Conservation (phyloP, 805 yeast genomes). For the Monosporozyma aquatica region DNA sequence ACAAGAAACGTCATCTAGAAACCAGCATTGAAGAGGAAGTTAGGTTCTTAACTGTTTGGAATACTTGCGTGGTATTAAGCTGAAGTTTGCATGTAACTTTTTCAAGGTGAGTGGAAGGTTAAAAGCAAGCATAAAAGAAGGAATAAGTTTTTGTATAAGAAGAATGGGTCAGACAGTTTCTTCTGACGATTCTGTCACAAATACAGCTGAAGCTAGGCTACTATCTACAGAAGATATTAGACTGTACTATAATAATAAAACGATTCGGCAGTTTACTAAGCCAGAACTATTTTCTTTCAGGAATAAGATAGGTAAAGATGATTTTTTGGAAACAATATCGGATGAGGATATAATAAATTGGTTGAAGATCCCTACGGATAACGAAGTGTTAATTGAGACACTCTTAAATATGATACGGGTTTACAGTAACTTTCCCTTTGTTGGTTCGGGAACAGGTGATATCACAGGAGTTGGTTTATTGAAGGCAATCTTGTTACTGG, state of each 20-base stretch:
- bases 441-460: conserved; percentile 29
- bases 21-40: too few relatives aligned
- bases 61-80: too few relatives aligned
- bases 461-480: conserved; percentile 35
- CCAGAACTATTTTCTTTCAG: conserved; percentile 21
- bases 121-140: too few relatives aligned
- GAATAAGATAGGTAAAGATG: conserved; percentile 15
- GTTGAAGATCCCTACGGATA: conserved; percentile 32
- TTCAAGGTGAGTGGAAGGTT: too few relatives aligned
- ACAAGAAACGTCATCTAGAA: too few relatives aligned
- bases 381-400: conserved; percentile 26
- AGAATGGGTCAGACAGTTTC: conserved; percentile 23
- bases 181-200: too few relatives aligned
- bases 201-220: too few relatives aligned
- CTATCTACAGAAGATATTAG: background rate
- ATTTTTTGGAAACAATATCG: conserved; percentile 19
- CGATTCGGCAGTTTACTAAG: conserved; percentile 14
- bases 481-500: conserved; percentile 38
- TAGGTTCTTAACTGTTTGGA: too few relatives aligned
- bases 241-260: conserved; percentile 2
- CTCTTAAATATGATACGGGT: conserved; percentile 36
- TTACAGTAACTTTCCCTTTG: conserved; percentile 43
- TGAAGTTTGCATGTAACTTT: too few relatives aligned
- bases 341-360: conserved; percentile 24
- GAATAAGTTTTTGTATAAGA: background rate